These are phyloP conservation scores for Aspergillus pseudotamarii DNA, from an alignment of 2,329 filamentous ascomycete genomes.

Conservation along the genomic window DNA sequence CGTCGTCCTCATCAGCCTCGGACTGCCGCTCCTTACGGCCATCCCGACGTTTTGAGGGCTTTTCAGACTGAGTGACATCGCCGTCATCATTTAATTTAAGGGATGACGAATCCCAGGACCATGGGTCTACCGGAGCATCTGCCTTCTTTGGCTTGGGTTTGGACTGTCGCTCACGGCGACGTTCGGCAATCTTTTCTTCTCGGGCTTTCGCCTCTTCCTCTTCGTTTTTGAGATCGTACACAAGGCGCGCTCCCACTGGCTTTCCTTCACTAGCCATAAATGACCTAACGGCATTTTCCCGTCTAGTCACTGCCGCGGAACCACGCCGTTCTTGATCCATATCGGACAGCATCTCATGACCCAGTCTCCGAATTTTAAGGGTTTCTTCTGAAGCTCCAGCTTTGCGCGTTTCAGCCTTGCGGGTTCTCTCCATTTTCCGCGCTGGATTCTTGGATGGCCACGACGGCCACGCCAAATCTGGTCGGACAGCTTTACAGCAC, in stretches of 20 bases:
- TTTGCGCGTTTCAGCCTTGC: not conserved
- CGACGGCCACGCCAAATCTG: conserved; percentile 14
- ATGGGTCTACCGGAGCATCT: conserved; percentile 22
- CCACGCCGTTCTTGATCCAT: conserved; percentile 3
- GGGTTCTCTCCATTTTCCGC: not conserved
- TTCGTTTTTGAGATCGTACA: conserved; percentile 4
- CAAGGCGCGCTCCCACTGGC: conserved; percentile 5
- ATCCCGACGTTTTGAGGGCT: conserved; percentile 27
- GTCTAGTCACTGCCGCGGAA: not conserved
- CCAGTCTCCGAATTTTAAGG: conserved; percentile 26
- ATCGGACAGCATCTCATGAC: conserved; percentile 24
- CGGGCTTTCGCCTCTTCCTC: conserved; percentile 5
- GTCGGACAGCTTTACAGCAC: conserved; percentile 30
- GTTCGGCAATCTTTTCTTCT: not conserved
- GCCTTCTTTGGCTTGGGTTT: conserved; percentile 8
- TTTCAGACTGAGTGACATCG: conserved; percentile 14
- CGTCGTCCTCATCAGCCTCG: conserved; percentile 36
- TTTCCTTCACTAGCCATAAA: conserved; percentile 7
- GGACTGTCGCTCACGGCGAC: not conserved
- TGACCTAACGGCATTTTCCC: conserved; percentile 9
- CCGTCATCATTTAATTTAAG: conserved; percentile 19
- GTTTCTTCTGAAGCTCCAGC: conserved; percentile 10
- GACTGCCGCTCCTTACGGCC: conserved; percentile 25
- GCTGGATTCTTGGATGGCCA: not conserved
- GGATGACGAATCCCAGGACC: conserved; percentile 36